Conservation (phyloP, 805 yeast genomes). For the Clavispora fructus region DNA sequence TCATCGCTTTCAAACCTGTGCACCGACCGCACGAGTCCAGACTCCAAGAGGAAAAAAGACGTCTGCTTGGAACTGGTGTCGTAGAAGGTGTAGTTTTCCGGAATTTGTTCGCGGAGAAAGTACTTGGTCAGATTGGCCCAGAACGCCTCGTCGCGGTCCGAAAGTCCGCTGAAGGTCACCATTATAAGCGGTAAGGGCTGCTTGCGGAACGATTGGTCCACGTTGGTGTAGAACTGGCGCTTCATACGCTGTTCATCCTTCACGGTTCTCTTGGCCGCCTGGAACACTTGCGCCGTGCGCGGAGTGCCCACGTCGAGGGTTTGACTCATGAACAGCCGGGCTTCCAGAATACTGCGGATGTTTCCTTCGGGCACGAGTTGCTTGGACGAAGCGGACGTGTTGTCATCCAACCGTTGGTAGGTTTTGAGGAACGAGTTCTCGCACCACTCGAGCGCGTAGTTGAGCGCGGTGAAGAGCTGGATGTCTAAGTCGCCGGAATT, state of each 20-base stretch:
- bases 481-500: slow-evolving; percentile 33
- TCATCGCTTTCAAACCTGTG: slow-evolving; percentile 35
- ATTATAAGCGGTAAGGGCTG: slow-evolving; percentile 62
- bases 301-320: slow-evolving; percentile 38
- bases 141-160: slow-evolving; percentile 42
- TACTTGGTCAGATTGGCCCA: slow-evolving; percentile 63
- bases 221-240: slow-evolving; percentile 46
- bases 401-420: slow-evolving; percentile 39
- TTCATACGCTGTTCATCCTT: slow-evolving; percentile 36
- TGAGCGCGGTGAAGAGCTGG: slow-evolving; percentile 71
- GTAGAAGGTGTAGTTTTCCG: slow-evolving; percentile 42
- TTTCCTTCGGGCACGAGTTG: background rate
- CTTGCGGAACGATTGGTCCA: slow-evolving; percentile 29
- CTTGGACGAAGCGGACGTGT: slow-evolving; percentile 4
- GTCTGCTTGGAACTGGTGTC: slow-evolving; percentile 43
- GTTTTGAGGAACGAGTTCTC: slow-evolving; percentile 80
- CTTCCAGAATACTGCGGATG: background rate
- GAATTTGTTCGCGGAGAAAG: slow-evolving; percentile 44
- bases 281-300: slow-evolving; percentile 45
- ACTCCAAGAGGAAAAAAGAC: slow-evolving; percentile 52
- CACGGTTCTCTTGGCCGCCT: slow-evolving; percentile 46
- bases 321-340: slow-evolving; percentile 13
- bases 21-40: slow-evolving; percentile 35
- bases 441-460: slow-evolving; percentile 93
- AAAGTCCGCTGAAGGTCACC: slow-evolving; percentile 60